Conservation (phyloP, 768 basidiomycete species). For the Tulasnella sp. region DNA sequence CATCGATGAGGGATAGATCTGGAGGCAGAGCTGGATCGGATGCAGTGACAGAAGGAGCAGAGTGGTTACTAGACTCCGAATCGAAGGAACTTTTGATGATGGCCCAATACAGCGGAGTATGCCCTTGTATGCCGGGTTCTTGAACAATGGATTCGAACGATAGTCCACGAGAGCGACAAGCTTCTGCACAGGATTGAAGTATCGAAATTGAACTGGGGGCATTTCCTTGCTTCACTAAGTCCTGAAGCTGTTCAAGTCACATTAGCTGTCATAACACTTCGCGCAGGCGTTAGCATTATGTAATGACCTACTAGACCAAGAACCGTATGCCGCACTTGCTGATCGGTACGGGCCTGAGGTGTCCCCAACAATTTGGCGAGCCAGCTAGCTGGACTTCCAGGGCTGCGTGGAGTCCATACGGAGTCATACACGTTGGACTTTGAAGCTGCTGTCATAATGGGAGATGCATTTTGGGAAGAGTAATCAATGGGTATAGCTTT, state of each 20-base stretch:
- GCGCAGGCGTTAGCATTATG: background rate
- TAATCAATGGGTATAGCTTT: no score
- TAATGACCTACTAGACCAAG: conserved; percentile 13
- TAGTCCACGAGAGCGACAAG: conserved; percentile 38
- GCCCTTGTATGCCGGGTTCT: conserved; percentile 48
- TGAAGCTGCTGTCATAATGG: no score
- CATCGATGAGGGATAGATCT: conserved; percentile 32
- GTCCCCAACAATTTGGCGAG: conserved; percentile 11
- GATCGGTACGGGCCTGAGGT: conserved; percentile 12
- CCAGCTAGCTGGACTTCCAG: conserved; percentile 10
- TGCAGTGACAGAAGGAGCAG: background rate
- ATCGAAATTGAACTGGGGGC: conserved; percentile 29
- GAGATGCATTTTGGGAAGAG: no score
- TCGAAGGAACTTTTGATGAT: conserved; percentile 43
- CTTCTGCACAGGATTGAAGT: conserved; percentile 49
- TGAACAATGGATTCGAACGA: conserved; percentile 45
- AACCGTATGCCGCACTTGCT: conserved; percentile 16
- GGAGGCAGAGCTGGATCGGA: background rate
- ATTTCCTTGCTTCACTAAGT: conserved; percentile 29
- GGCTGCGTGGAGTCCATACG: no score
- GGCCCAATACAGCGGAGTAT: conserved; percentile 61
- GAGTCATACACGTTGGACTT: no score
- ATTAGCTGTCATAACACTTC: background rate
- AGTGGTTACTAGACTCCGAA: background rate
- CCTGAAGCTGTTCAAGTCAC: conserved; percentile 26